Evolutionary conservation across 2,329 filamentous ascomycete genomes (phyloP), one percentile per base, ranked within the genome.

Genomic region (Verticillium klebahnii): DNA sequence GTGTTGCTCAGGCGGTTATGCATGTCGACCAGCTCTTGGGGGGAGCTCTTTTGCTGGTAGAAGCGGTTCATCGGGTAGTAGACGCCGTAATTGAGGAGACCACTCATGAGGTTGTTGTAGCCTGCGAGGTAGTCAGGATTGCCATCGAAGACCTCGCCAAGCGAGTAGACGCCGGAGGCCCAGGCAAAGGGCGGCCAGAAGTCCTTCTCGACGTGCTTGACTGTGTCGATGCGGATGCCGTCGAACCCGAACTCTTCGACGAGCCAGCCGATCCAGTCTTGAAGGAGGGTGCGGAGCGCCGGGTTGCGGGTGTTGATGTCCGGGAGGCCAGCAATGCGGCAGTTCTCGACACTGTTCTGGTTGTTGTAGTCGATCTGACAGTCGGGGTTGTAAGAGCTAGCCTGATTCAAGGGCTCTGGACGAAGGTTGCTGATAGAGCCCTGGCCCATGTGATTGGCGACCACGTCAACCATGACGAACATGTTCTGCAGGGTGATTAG

Each of bases 181-280:
- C 75, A 67, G 25, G 79, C 74, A 66, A 88, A 89, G 0, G 68
- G 72, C 0, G 82, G 74, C 76, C 85, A 87, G 71, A 87, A 89
- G 12, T 77, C 77, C 63, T 81, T 80, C 64, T 86, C 79, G 15
- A 88, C 83, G 69, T 88, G 84, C 72, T 85, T 87, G 64, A 84
- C 84, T 0, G 83, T 86, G 65, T 88, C 85, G 66, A 88, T 82
- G 37, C 85, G 82, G 12, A 87, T 74, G 2, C 85, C 84, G 69
- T 86, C 85, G 75, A 89, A 86, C 19, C 77, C 78, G 69, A 89
- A 90, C 64, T 86, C 83, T 2, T 77, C 70, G 2, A 90, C 82
- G 0, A 90, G 75, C 52, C 75, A 75, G 19, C 70, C 71, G 66
- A 90, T 78, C 89, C 88, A 91, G n/a, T 75, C 71, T 60, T 84